Base-by-base conservation (phyloP, 2,329 filamentous ascomycete species). In the Neofusicoccum cordaticola region DNA sequence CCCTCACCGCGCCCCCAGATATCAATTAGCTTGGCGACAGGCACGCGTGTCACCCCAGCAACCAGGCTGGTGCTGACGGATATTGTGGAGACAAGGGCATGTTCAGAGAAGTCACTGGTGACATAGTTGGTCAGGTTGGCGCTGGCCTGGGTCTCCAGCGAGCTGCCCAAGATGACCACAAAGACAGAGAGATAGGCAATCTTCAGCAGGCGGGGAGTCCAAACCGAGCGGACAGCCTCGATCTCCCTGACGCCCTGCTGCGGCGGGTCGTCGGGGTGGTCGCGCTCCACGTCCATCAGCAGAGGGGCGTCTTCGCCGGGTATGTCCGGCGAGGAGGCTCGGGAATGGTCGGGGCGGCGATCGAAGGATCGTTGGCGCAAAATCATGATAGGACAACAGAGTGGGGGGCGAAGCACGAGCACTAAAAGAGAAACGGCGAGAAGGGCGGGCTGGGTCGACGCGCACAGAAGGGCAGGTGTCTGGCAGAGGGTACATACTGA, bases 121-220 rank as follows among this genome's bases (percentile, higher is more conserved):
- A 83, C 79, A 62, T 73, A 80, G 2, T 75, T 71, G 4, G 73
- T 73, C 31, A 80, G 67, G 5, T 77, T 77, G 50, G 73, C 70
- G 42, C 80, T 78, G 51, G 79, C 76, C 57, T 75, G 74, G 62
- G 80, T 74, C 66, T 82, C 75, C 50, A 83, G 70, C 34, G 79
- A 82, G 51, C 84, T 83, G 68, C 81, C 79, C 63, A 84, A 81
- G 50, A 79, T 78, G 67, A 82, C 77, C 2, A 83, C 66, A 67
- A 79, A 83, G 47, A 84, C 62, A 13, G 44, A 48, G 1, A 53
- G 50, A 57, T 82, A 83, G 17, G 77, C 79, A 17, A 71, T 58
- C 8, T 78, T 71, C 13, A 83, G 72, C 27, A 78, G 71, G 2
- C 70, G 69, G 48, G 70, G 77, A 0, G 77, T 77, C 78, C 79